Conservation (phyloP, 495 filamentous ascomycete genomes). For the Penicillium argentinense region DNA sequence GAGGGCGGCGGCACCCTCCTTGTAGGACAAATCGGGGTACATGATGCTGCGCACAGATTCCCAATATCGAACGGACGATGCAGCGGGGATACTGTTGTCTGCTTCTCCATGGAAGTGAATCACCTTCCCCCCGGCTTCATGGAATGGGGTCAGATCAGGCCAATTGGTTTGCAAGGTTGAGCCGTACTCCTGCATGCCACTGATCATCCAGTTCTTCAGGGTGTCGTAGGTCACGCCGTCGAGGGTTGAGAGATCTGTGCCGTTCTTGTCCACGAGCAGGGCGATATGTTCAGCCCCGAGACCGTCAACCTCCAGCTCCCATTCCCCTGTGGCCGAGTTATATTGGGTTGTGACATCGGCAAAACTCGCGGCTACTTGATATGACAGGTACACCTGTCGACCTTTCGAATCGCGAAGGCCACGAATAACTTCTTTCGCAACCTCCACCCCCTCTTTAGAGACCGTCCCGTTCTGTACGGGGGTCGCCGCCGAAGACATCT, state of each 20-base stretch:
- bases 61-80: conserved; percentile 47
- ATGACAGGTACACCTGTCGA: conserved; percentile 46
- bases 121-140: conserved; percentile 49
- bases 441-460: conserved; percentile 34
- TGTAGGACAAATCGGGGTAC: conserved; percentile 41
- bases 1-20: conserved; percentile 36
- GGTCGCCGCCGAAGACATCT: conserved; percentile 9
- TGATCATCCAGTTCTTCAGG: conserved; percentile 45
- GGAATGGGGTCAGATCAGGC: conserved; percentile 48
- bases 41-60: conserved; percentile 51
- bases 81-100: conserved; percentile 47
- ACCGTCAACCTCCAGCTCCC: conserved; percentile 32
- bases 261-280: conserved; percentile 34
- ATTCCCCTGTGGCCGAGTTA: conserved; percentile 36
- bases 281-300: conserved; percentile 40
- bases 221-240: conserved; percentile 50
- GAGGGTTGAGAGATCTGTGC: conserved; percentile 31
- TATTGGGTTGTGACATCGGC: conserved; percentile 44
- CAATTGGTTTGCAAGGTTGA: conserved; percentile 32
- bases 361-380: conserved; percentile 40
- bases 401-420: conserved; percentile 47
- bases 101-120: conserved; percentile 53
- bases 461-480: conserved; percentile 49
- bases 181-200: conserved; percentile 13
- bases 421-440: conserved; percentile 39